Evolutionary conservation across 2,329 filamentous ascomycete species (phyloP).

Genomic region (Tothia fuscella): DNA sequence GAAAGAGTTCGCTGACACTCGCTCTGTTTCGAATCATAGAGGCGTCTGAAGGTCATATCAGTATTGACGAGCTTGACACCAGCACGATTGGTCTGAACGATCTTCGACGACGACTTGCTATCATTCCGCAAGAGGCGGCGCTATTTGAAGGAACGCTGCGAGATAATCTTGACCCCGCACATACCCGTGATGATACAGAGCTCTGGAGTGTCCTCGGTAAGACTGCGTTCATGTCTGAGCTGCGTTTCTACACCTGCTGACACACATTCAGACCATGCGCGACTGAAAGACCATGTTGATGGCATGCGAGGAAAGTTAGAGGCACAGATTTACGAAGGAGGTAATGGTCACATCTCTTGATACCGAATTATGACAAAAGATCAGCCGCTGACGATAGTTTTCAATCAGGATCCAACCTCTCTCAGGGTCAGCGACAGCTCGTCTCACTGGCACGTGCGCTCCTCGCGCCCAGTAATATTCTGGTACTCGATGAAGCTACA

Average conservation of each 20-base stretch:
- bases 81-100: slow-evolving; percentile 83
- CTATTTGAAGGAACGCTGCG: slow-evolving; percentile 88
- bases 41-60: slow-evolving; percentile 67
- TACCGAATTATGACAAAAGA: background rate
- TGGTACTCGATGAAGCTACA: slow-evolving; percentile 94
- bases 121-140: slow-evolving; percentile 95
- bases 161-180: slow-evolving; percentile 89
- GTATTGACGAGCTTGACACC: slow-evolving; percentile 81
- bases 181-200: slow-evolving; percentile 93
- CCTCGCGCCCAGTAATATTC: slow-evolving; percentile 89
- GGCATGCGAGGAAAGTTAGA: slow-evolving; percentile 84
- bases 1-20: slow-evolving; percentile 88
- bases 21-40: slow-evolving; percentile 95
- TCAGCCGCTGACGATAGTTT: background rate
- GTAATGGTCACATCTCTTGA: slow-evolving; percentile 41
- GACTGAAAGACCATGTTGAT: slow-evolving; percentile 79
- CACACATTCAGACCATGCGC: slow-evolving; percentile 61
- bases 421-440: slow-evolving; percentile 87
- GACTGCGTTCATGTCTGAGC: too few relatives aligned
- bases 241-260: background rate
- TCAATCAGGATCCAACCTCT: slow-evolving; percentile 79
- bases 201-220: slow-evolving; percentile 85
- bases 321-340: slow-evolving; percentile 85
- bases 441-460: slow-evolving; percentile 87
- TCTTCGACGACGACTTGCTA: slow-evolving; percentile 76